Conservation (phyloP, 2,329 filamentous ascomycete species). For the Exophiala bonariae region DNA sequence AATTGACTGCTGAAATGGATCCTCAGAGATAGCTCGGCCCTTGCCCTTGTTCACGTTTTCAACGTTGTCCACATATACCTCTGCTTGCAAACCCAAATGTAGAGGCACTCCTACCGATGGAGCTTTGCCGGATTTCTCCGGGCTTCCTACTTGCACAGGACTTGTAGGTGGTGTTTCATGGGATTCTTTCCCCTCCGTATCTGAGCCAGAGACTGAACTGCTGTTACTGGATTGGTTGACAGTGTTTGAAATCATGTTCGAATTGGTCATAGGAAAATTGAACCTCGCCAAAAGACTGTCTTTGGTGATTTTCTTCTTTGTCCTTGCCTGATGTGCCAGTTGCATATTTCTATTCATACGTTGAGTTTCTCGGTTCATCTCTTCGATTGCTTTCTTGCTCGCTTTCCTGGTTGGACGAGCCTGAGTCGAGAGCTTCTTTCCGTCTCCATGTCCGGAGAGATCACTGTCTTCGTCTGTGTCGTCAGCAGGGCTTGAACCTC, state of each 20-base stretch:
- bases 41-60: conserved; percentile 60
- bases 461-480: conserved; percentile 55
- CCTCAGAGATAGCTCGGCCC: conserved; percentile 49
- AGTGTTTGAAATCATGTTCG: conserved; percentile 14
- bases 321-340: conserved; percentile 83
- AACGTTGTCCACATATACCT: conserved; percentile 1
- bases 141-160: conserved; percentile 36
- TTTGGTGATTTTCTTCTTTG: conserved; percentile 86
- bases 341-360: conserved; percentile 87
- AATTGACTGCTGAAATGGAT: not conserved
- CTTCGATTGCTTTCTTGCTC: conserved; percentile 90
- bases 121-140: conserved; percentile 21
- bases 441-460: conserved; percentile 63
- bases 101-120: not conserved
- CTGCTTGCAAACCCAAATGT: not conserved
- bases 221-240: conserved; percentile 36
- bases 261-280: conserved; percentile 56
- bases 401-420: conserved; percentile 76
- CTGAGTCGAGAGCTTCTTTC: conserved; percentile 58
- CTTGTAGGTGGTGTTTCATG: conserved; percentile 73
- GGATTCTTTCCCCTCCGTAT: conserved; percentile 43
- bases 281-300: conserved; percentile 80
- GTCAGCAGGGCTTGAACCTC: conserved; percentile 33
- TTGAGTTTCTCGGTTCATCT: conserved; percentile 94
- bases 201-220: conserved; percentile 53